phyloP scores from a whole-genome alignment of 2,329 filamentous ascomycete genomes.

The Botryotinia convoluta region DNA sequence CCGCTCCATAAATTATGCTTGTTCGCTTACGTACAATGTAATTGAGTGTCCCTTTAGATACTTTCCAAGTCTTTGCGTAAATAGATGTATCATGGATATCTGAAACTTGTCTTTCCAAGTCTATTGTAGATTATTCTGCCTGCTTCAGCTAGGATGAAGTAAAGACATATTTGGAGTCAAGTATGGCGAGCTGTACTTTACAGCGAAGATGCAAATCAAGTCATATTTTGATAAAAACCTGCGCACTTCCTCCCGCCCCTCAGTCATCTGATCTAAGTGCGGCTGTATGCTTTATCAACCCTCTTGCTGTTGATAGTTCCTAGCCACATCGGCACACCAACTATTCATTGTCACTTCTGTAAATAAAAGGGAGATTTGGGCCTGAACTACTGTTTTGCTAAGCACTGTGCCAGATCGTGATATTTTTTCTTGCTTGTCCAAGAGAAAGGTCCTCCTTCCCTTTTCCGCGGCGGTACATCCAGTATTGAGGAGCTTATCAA shows the following conservation, averaged over 20 bases:
- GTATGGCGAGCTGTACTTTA: not conserved
- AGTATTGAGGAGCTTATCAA: not conserved
- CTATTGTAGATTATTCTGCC: no score
- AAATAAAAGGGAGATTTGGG: not conserved
- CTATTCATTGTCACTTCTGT: not conserved
- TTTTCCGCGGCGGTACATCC: not conserved
- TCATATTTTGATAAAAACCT: not conserved
- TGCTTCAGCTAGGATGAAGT: not conserved
- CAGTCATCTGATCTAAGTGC: not conserved
- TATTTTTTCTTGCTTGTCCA: not conserved
- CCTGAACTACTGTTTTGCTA: not conserved
- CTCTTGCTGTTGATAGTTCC: not conserved
- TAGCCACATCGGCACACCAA: not conserved
- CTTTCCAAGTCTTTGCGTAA: no score
- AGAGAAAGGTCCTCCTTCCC: accelerated
- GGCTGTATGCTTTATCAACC: not conserved
- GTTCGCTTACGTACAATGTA: not conserved
- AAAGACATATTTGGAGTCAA: not conserved
- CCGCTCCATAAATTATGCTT: not conserved
- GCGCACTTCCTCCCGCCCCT: not conserved
- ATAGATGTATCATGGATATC: no score
- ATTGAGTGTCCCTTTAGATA: not conserved
- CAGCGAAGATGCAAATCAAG: not conserved
- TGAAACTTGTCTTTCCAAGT: no score
- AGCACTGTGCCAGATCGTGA: not conserved